Evolutionary conservation across 805 yeast species (phyloP).

Genomic region (Starmerella sirachaensis): DNA sequence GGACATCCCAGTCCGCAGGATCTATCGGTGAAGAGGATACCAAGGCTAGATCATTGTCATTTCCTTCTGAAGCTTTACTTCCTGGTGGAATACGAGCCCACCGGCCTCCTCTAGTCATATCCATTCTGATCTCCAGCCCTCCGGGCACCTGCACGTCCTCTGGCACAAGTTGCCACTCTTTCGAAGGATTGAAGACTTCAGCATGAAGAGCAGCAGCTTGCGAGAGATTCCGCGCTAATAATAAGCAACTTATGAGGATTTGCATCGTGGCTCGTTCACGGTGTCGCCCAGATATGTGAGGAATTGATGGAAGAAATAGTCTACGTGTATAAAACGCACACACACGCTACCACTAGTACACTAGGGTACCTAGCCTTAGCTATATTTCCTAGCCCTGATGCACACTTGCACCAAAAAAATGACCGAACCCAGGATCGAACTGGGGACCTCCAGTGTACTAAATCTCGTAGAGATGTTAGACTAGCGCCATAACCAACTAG

Average conservation of each 20-base stretch:
- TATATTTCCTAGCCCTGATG: too few species aligned
- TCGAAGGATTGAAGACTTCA: constrained; percentile 42
- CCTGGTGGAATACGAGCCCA: constrained; percentile 49
- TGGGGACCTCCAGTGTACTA: constrained; percentile 24
- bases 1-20: constrained; percentile 30
- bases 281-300: too few species aligned
- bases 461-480: constrained; percentile 18
- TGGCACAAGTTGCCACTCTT: constrained; percentile 56
- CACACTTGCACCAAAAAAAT: constrained; percentile 13
- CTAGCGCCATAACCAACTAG: constrained; percentile 24
- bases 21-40: neutral
- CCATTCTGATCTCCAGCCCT: constrained; percentile 66
- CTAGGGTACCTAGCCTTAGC: too few species aligned
- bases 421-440: constrained; percentile 24
- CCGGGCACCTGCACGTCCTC: constrained; percentile 69
- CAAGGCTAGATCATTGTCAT: neutral
- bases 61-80: neutral
- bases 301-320: too few species aligned
- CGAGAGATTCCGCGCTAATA: too few species aligned
- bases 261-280: too few species aligned
- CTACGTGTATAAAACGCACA: too few species aligned
- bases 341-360: too few species aligned
- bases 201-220: constrained; percentile 5
- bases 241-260: too few species aligned
- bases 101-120: constrained; percentile 55